phyloP scores from a whole-genome alignment of 2,329 filamentous ascomycete genomes.

The Aspergillus caelatus region DNA sequence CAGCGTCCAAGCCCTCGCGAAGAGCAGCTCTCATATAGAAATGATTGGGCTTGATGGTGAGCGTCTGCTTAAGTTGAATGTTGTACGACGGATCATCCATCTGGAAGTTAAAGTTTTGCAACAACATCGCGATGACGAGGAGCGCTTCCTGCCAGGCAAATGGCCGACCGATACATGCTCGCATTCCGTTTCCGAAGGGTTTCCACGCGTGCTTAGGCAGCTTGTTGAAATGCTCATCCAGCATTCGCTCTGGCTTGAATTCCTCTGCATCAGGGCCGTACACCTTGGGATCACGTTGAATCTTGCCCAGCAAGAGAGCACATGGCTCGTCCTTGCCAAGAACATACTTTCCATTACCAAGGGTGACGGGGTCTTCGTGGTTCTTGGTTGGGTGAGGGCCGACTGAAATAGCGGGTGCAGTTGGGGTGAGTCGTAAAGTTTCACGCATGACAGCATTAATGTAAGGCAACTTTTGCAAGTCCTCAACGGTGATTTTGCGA shows the following conservation, averaged over 20 bases:
- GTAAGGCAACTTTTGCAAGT: constrained; percentile 55
- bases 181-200: constrained; percentile 72
- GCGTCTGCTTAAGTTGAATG: constrained; percentile 40
- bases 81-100: constrained; percentile 59
- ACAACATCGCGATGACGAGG: constrained; percentile 62
- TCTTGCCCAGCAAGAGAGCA: constrained; percentile 52
- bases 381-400: constrained; percentile 49
- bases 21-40: constrained; percentile 65
- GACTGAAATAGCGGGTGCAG: constrained; percentile 59
- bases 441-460: constrained; percentile 62
- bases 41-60: constrained; percentile 53
- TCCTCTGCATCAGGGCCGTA: constrained; percentile 67
- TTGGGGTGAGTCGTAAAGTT: constrained; percentile 62
- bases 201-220: constrained; percentile 68
- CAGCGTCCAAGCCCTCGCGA: constrained; percentile 51
- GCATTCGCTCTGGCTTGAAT: constrained; percentile 73
- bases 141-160: constrained; percentile 77
- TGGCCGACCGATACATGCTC: constrained; percentile 71
- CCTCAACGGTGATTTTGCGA: constrained; percentile 60
- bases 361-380: constrained; percentile 46
- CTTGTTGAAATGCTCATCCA: constrained; percentile 68
- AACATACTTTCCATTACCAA: constrained; percentile 65
- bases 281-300: constrained; percentile 65
- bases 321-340: constrained; percentile 58
- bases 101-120: constrained; percentile 73